Percentiles rank a stretch among this genome's conserved stretches.
phyloP scores from a whole-genome alignment of 2,329 filamentous ascomycete species.

The Sporothrix protearum region DNA sequence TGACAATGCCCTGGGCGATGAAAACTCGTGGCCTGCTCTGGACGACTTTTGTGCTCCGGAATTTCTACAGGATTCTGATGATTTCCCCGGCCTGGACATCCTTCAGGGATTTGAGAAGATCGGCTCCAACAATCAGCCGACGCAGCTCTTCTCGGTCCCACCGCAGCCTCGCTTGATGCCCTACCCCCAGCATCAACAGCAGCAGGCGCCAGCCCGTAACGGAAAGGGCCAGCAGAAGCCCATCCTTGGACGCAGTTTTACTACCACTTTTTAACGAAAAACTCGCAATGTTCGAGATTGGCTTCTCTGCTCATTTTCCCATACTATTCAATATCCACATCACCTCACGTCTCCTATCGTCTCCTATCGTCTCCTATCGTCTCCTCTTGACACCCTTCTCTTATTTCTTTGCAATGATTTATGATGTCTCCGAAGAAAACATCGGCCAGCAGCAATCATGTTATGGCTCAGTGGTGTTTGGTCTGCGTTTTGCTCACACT shows the following conservation, averaged over 20 bases:
- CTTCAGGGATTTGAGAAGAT: slow-evolving; percentile 74
- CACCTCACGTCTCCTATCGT: not conserved
- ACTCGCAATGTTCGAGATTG: not conserved
- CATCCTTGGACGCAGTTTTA: slow-evolving; percentile 40
- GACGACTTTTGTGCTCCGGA: slow-evolving; percentile 54
- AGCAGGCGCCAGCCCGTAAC: slow-evolving; percentile 10
- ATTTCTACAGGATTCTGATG: slow-evolving; percentile 57
- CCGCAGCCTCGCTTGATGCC: slow-evolving; percentile 37
- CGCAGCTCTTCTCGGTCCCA: slow-evolving; percentile 28
- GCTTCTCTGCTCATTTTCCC: not conserved
- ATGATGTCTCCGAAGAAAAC: slow-evolving; percentile 29
- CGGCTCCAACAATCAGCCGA: slow-evolving; percentile 45
- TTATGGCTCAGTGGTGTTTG: slow-evolving; percentile 13
- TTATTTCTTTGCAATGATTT: slow-evolving; percentile 27
- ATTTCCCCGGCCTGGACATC: slow-evolving; percentile 63
- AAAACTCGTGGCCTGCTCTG: slow-evolving; percentile 43
- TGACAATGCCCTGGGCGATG: slow-evolving; percentile 36
- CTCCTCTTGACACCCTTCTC: not conserved
- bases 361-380: slow-evolving; percentile 5
- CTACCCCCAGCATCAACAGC: slow-evolving; percentile 37
- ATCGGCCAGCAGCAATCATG: slow-evolving; percentile 20
- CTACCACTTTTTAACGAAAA: slow-evolving; percentile 36
- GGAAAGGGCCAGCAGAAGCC: slow-evolving; percentile 35
- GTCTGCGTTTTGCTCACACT: not conserved
- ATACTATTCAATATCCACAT: not conserved